These are phyloP conservation scores for Bondarzewia mesenterica DNA, from an alignment of 1,284 basidiomycete species.

Conservation along the genomic window DNA sequence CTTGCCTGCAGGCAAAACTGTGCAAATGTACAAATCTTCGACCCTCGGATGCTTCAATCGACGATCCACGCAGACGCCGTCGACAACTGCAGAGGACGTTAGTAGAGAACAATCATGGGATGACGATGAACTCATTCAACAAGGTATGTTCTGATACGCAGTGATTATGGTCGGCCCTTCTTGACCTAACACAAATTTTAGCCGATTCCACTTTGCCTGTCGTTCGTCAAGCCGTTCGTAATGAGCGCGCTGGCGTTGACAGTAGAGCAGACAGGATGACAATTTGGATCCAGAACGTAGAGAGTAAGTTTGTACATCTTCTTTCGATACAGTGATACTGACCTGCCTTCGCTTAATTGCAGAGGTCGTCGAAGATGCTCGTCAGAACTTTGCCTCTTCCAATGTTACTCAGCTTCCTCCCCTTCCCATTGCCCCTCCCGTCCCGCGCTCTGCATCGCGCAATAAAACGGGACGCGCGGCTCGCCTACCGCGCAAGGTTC, in stretches of 20 bases:
- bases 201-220: slow-evolving; percentile 41
- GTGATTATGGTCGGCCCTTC: not conserved
- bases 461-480: slow-evolving; percentile 35
- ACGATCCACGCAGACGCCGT: slow-evolving; percentile 6
- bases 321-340: not conserved
- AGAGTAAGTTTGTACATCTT: slow-evolving; percentile 45
- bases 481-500: slow-evolving; percentile 49
- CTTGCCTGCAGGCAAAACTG: slow-evolving; percentile 39
- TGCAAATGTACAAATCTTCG: slow-evolving; percentile 46
- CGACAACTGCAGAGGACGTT: slow-evolving; percentile 2
- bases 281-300: slow-evolving; percentile 70
- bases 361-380: slow-evolving; percentile 73
- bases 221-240: slow-evolving; percentile 41
- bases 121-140: slow-evolving; percentile 33
- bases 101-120: slow-evolving; percentile 39
- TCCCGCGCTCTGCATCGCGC: slow-evolving; percentile 35
- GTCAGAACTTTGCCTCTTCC: slow-evolving; percentile 59
- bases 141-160: slow-evolving; percentile 24
- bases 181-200: too few species aligned
- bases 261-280: slow-evolving; percentile 59
- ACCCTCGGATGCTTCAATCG: slow-evolving; percentile 23
- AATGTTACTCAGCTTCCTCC: slow-evolving; percentile 39
- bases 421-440: slow-evolving; percentile 51
- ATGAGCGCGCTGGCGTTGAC: slow-evolving; percentile 42
- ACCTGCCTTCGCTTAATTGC: slow-evolving; percentile 9